phyloP scores from a whole-genome alignment of 1,284 basidiomycete genomes.

The Rhodotorula glutinis region DNA sequence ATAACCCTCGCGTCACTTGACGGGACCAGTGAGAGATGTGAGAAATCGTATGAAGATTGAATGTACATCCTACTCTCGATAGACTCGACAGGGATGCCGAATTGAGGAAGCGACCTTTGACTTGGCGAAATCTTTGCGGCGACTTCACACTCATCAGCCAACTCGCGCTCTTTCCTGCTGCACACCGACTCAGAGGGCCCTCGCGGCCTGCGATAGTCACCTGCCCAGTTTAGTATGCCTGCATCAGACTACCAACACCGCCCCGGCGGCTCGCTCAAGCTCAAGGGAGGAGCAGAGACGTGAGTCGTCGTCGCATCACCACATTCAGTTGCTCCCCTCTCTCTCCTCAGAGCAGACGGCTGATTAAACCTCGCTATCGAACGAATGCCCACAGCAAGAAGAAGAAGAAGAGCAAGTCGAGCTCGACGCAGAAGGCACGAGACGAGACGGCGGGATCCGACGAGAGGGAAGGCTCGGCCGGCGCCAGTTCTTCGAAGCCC shows the following conservation, averaged over 20 bases:
- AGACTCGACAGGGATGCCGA: too few relatives aligned
- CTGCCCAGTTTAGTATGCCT: slow-evolving; percentile 18
- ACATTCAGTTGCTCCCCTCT: not conserved
- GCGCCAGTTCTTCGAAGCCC: slow-evolving; percentile 39
- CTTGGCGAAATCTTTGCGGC: too few relatives aligned
- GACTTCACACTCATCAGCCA: too few relatives aligned
- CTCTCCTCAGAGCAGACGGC: too few relatives aligned
- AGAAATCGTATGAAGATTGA: too few relatives aligned
- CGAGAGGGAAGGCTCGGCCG: slow-evolving; percentile 42
- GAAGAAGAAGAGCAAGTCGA: slow-evolving; percentile 68
- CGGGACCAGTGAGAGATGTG: too few relatives aligned
- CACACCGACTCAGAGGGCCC: not conserved
- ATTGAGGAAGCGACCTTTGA: too few relatives aligned
- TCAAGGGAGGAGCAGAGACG: slow-evolving; percentile 68
- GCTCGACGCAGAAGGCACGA: slow-evolving; percentile 57
- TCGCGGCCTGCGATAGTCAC: slow-evolving; percentile 2
- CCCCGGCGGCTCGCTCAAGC: slow-evolving; percentile 75
- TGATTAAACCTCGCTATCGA: too few relatives aligned
- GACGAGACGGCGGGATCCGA: too few relatives aligned
- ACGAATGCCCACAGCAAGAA: slow-evolving; percentile 2
- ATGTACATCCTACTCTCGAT: too few relatives aligned
- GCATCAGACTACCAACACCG: slow-evolving; percentile 78
- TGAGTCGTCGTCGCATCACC: slow-evolving; percentile 12
- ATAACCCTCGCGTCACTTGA: too few relatives aligned
- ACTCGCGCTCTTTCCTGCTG: too few relatives aligned